A percentile compares a stretch with the other conserved stretches of the same genome.
Evolutionary conservation across 2,329 filamentous ascomycete genomes (phyloP).

Genomic region (Alternaria conjuncta): DNA sequence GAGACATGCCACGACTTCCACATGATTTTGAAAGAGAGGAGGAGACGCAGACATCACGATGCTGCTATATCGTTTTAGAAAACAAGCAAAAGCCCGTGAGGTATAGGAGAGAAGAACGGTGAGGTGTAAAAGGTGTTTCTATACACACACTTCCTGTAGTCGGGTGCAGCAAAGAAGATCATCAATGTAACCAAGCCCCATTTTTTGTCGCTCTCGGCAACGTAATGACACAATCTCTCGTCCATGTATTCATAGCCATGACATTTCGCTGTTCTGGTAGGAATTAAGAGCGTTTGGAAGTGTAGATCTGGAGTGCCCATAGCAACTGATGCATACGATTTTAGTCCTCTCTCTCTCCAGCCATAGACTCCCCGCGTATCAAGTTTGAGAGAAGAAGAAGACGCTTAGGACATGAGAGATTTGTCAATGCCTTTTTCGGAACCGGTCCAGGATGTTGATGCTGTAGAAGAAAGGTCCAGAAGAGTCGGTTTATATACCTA

Average conservation of each 20-base stretch:
- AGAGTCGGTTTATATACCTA: background rate
- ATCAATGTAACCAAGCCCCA: background rate
- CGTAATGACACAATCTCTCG: rapidly evolving
- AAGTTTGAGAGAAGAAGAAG: background rate
- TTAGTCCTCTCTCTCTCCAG: background rate
- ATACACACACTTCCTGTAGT: background rate
- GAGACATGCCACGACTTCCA: background rate
- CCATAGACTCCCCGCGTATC: too few species aligned
- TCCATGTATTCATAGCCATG: background rate
- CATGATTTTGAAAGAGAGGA: background rate
- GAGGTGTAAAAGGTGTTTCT: background rate
- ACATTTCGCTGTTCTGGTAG: background rate
- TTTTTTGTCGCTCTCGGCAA: background rate
- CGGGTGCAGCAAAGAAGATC: background rate
- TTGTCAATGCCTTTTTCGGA: rapidly evolving
- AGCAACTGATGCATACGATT: background rate
- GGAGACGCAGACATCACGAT: background rate
- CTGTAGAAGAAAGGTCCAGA: background rate
- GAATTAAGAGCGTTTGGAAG: background rate
- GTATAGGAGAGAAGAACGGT: background rate
- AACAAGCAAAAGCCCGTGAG: background rate
- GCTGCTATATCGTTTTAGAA: background rate
- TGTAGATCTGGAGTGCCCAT: background rate
- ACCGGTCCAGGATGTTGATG: background rate
- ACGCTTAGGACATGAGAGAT: background rate